Evolutionary conservation across 2,329 filamentous ascomycete species (phyloP).

Genomic region (Fusarium kyushuense): DNA sequence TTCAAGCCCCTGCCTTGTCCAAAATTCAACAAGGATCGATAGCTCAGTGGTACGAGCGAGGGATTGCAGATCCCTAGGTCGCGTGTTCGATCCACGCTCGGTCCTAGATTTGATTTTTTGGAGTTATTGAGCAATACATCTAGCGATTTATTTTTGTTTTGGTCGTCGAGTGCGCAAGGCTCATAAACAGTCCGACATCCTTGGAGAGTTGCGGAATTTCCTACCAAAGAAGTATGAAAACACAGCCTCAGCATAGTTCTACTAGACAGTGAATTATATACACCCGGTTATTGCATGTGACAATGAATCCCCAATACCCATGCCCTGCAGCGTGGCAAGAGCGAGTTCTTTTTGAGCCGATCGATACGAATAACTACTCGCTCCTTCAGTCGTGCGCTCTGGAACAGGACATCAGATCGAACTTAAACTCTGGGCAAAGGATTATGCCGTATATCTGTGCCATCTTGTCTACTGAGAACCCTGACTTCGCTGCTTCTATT

Average conservation of each 20-base stretch:
- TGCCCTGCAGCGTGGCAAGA: too few species aligned
- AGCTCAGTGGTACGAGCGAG: conserved; percentile 44
- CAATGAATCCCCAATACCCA: too few species aligned
- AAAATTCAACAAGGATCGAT: conserved; percentile 23
- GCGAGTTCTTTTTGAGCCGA: too few species aligned
- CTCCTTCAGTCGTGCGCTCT: too few species aligned
- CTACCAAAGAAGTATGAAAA: neutral
- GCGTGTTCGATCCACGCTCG: conserved; percentile 44
- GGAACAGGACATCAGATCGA: too few species aligned
- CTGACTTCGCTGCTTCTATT: too few species aligned
- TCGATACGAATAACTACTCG: too few species aligned
- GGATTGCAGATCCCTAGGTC: conserved; percentile 45
- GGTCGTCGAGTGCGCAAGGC: accelerated
- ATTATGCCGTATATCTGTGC: too few species aligned
- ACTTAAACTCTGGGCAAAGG: too few species aligned
- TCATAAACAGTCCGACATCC: neutral
- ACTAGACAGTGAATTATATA: too few species aligned
- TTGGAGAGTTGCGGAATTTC: neutral
- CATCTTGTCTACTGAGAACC: too few species aligned
- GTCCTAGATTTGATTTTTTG: conserved; percentile 18
- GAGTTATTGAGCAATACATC: accelerated
- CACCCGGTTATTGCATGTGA: too few species aligned
- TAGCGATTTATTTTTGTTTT: neutral
- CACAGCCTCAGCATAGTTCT: neutral
- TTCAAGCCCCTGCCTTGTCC: accelerated